A percentile compares a stretch with the other conserved stretches of the same genome.
These are phyloP conservation scores for Echinosophora koreensis DNA, from an alignment of 306 rosid genomes.

Conservation along the genomic window DNA sequence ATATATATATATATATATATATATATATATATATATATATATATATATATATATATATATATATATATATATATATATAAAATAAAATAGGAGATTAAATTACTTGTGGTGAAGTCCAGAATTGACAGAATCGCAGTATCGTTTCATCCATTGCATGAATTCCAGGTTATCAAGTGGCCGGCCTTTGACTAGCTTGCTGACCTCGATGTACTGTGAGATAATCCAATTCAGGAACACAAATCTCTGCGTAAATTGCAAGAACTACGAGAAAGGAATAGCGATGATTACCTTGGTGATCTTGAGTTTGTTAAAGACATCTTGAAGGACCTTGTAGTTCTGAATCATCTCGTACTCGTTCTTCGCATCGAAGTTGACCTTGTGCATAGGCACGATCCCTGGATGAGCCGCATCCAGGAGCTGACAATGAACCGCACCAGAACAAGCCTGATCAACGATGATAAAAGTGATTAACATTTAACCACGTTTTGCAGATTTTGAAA, in stretches of 20 bases:
- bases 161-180: conserved; percentile 93
- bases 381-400: conserved; percentile 95
- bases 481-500: background rate
- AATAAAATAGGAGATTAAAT: background rate
- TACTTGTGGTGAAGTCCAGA: conserved; percentile 63
- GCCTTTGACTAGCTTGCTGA: conserved; percentile 91
- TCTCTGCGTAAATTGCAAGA: background rate
- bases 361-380: conserved; percentile 96
- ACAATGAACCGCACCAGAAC: conserved; percentile 94
- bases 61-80: no score
- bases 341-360: conserved; percentile 97
- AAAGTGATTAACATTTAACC: no score
- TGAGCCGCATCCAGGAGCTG: conserved; percentile 91
- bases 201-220: conserved; percentile 75
- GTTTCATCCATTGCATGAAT: conserved; percentile 98
- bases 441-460: conserved; percentile 58
- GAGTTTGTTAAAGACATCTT: conserved; percentile 92
- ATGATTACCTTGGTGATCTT: conserved; percentile 83
- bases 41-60: no score
- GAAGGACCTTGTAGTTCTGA: conserved; percentile 97
- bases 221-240: background rate
- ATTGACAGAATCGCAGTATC: conserved; percentile 86
- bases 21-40: no score
- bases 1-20: no score
- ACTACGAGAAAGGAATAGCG: background rate